Base-by-base conservation (phyloP, 495 filamentous ascomycete species). In the Massariosphaeria phaeospora region DNA sequence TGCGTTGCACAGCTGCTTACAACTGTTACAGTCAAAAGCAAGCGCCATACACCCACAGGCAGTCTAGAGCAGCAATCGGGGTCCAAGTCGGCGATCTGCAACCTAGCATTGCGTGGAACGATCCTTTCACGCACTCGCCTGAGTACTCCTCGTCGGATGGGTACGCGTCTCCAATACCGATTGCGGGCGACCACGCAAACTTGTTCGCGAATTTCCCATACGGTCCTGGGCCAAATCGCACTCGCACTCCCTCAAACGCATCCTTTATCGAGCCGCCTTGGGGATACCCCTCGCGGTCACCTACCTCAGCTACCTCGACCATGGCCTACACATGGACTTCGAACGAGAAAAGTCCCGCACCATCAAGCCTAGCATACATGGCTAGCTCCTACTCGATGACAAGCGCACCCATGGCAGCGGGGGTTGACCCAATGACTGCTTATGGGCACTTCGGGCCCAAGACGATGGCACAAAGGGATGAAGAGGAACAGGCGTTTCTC, bases 241-340 rank as follows among this genome's bases (percentile, higher is more conserved):
- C 61, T 13, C 61, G 61, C 52, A 64, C 57, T 23, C 54, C 57
- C n/a, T 64, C 61, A 1, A 64, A 64, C 38, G 61, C 61, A 12
- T 64, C 61, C 26, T 60, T 57, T 25, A 60, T 55, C 24, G 57
- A 61, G 34, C n/a, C n/a, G n/a, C 52, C 57, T 10, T 64, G 61
- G 61, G 31, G 25, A 35, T 63, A 47, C 24, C 61, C 61, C 7
- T 61, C 56, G 4, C 57, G 48, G 2, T 64, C 61, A 30, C 61
- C 61, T 3, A 60, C 56, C 9, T 64, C 61, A 10, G 57, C 61
- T 1, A 61, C 56, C 7, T 64, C 61, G 13, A 64, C 61, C 7
- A 17, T 61, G 43, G 49, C 57, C 9, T 64, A 48, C 40, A 48
- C 56, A 12, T 64, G 57, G 52, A 50, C 57, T 3, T 49, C 47